Base-by-base conservation (phyloP, 139 green algal species). In the Chlamydomonas eustigma region DNA sequence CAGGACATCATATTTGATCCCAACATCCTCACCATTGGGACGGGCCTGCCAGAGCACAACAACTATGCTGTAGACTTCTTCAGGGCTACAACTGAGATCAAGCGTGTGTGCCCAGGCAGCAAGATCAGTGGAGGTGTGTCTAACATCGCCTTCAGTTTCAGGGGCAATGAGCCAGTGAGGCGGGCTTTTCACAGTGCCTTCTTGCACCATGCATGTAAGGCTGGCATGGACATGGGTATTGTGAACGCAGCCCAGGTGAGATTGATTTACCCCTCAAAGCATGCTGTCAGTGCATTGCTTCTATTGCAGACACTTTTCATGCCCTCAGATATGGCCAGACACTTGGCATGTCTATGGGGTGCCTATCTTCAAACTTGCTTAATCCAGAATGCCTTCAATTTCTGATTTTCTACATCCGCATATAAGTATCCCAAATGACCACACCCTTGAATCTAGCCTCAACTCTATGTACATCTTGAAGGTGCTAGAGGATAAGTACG, bases 1-100 rank as follows among this genome's bases (percentile, higher is more conserved):
- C 80, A 98, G 83, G 95, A 99, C 87, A 95, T 99, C 85, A 93
- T 99, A 71, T 99, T 99, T 51, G 95, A 99, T 81, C 95, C 95
- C 84, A 99, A 99, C 88, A 98, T 99, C 81, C 88, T 99, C 6
- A 98, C 95, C 18, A 88, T 99, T 4, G 95, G 93, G 80, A 99
- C 95, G 3, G 95, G 95, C 30, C 77, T 99, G 77, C 67, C 90
- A 8, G 95, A 99, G 90, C 95, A 99, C 90, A 97, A 97, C 92
- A 98, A 98, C 90, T 99, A 99, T 76, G 95, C 91, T 0, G 94
- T 98, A 28, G 95, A 99, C 89, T 99, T 99, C 87, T 94, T 99
- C 86, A 78, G 81, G 2, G 95, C 95, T 5, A 95, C 88, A 1
- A 72, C 83, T 32, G 89, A 97, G 81, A 98, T 99, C 86, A 99